phyloP scores from a whole-genome alignment of 1,139 yeast genomes.

The Kodamaea sp. region DNA sequence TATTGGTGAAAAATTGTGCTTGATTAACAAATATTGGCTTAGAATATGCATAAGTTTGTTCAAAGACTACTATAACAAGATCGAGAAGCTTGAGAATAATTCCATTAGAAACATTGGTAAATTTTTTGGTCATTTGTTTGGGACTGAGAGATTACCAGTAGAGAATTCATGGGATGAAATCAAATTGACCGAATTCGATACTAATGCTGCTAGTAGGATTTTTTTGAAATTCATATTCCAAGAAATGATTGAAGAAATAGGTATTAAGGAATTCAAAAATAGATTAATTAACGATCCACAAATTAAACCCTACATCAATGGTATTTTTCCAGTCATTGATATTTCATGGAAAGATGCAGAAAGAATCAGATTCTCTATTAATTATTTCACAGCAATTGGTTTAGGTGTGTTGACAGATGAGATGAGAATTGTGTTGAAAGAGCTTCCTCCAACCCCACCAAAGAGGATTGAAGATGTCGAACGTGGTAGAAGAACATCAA shows the following conservation, averaged over 20 bases:
- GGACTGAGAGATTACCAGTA: constrained; percentile 59
- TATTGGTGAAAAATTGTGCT: constrained; percentile 65
- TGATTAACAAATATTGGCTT: constrained; percentile 52
- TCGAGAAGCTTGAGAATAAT: constrained; percentile 69
- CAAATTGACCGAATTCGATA: constrained; percentile 63
- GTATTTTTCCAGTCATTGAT: constrained; percentile 44
- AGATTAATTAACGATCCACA: constrained; percentile 48
- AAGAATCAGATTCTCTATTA: constrained; percentile 75
- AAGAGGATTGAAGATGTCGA: constrained; percentile 8
- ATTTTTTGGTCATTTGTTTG: constrained; percentile 81
- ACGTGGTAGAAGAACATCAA: constrained; percentile 2
- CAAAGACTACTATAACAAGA: constrained; percentile 49
- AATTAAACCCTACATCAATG: constrained; percentile 43
- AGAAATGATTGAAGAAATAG: constrained; percentile 77
- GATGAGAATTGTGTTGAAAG: constrained; percentile 60
- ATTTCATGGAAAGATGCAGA: constrained; percentile 48
- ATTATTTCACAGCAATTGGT: constrained; percentile 91
- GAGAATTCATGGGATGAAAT: constrained; percentile 52
- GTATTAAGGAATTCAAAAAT: constrained; percentile 47
- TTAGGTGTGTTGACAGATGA: constrained; percentile 78
- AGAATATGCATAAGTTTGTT: constrained; percentile 52
- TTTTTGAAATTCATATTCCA: constrained; percentile 77
- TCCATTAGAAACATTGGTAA: constrained; percentile 78
- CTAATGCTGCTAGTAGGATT: constrained; percentile 79
- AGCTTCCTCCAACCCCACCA: constrained; percentile 26